Conservation (phyloP, 2,329 filamentous ascomycete species). For the Penicillium capsulatum region DNA sequence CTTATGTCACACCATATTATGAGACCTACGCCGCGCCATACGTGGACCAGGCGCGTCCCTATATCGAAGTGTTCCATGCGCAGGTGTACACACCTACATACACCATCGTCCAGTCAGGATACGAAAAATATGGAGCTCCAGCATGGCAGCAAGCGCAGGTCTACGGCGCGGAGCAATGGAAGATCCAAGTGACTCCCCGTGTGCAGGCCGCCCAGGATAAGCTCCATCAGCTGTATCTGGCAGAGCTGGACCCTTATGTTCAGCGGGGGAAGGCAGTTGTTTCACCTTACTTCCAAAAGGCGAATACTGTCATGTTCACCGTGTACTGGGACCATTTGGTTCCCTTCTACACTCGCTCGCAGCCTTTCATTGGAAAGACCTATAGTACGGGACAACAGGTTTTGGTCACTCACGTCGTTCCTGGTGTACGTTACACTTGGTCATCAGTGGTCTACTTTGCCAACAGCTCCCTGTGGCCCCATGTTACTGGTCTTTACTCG, state of each 20-base stretch:
- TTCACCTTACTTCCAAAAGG: constrained; percentile 70
- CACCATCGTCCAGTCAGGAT: constrained; percentile 57
- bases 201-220: constrained; percentile 61
- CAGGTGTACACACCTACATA: constrained; percentile 65
- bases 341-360: constrained; percentile 68
- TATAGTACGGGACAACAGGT: constrained; percentile 66
- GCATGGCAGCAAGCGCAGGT: constrained; percentile 62
- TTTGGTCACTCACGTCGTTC: constrained; percentile 65
- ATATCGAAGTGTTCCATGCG: constrained; percentile 56
- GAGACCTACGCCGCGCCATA: constrained; percentile 78
- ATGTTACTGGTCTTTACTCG: constrained; percentile 72
- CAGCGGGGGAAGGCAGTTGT: constrained; percentile 55
- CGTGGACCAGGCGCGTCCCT: constrained; percentile 70
- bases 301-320: constrained; percentile 54
- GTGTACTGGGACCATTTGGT: constrained; percentile 55
- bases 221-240: constrained; percentile 63
- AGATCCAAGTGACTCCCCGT: constrained; percentile 71
- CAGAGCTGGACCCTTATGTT: constrained; percentile 69
- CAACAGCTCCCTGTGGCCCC: constrained; percentile 74
- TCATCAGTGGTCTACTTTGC: constrained; percentile 66
- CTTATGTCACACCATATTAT: constrained; percentile 82
- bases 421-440: constrained; percentile 67
- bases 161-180: constrained; percentile 70
- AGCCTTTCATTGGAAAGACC: constrained; percentile 67
- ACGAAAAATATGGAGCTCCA: constrained; percentile 69